A percentile compares a stretch with the other conserved stretches of the same genome.
These are phyloP conservation scores for Cudoniella acicularis DNA, from an alignment of 495 filamentous ascomycete species.

Conservation along the genomic window DNA sequence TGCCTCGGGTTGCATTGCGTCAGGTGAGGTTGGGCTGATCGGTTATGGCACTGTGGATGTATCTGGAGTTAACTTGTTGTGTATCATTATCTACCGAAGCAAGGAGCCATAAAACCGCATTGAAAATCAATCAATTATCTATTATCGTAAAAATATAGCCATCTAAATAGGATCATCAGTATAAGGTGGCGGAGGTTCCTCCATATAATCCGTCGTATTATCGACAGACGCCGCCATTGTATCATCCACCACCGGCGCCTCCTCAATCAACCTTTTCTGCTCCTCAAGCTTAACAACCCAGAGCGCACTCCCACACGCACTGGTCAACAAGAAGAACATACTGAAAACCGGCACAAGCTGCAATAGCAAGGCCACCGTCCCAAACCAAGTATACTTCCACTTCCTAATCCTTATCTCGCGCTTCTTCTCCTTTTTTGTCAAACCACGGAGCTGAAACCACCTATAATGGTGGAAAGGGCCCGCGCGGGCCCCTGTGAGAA, in stretches of 20 bases:
- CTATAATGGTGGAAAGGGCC: conserved; percentile 57
- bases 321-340: conserved; percentile 87
- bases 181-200: conserved; percentile 17
- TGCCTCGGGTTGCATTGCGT: no score
- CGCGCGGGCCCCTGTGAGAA: conserved; percentile 59
- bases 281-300: conserved; percentile 67
- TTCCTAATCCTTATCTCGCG: conserved; percentile 59
- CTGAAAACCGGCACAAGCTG: conserved; percentile 79
- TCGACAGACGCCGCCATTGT: neutral
- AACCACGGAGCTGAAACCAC: conserved; percentile 81
- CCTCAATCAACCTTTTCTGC: conserved; percentile 20
- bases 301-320: conserved; percentile 70
- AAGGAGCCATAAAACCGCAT: no score
- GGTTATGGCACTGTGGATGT: no score
- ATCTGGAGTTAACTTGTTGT: no score
- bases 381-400: conserved; percentile 65
- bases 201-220: neutral
- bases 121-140: no score
- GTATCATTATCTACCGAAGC: no score
- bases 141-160: no score
- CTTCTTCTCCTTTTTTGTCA: conserved; percentile 58
- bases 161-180: conserved; percentile 24
- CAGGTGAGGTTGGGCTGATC: no score
- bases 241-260: conserved; percentile 12
- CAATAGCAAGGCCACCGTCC: conserved; percentile 49